Conservation (phyloP, 495 filamentous ascomycete species). For the Tuber aestivum region DNA sequence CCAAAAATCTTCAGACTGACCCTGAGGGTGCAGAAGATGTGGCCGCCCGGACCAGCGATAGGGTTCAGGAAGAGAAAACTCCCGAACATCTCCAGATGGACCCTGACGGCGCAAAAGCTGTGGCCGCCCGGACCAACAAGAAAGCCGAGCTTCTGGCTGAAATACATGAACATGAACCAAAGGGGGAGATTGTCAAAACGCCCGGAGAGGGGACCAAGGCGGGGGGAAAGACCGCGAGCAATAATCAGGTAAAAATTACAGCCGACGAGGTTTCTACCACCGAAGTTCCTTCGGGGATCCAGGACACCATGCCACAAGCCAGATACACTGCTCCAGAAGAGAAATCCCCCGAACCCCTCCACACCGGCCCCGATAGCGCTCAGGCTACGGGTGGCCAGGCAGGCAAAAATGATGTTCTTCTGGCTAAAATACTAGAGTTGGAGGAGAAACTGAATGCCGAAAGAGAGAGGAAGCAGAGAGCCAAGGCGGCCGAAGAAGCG, state of each 20-base stretch:
- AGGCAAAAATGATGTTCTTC: not conserved
- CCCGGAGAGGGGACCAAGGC: not conserved
- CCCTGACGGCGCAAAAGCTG: not conserved
- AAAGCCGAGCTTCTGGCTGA: not conserved
- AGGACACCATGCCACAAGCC: too few relatives aligned
- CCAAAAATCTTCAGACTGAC: too few relatives aligned
- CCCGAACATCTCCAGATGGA: too few relatives aligned
- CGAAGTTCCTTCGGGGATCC: too few relatives aligned
- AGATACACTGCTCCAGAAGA: not conserved
- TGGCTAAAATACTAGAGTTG: not conserved
- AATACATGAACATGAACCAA: not conserved
- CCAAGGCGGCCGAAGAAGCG: not conserved
- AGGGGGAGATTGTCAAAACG: not conserved
- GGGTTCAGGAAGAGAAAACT: too few relatives aligned
- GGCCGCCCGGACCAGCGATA: too few relatives aligned
- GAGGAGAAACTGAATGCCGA: not conserved
- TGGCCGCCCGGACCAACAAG: not conserved
- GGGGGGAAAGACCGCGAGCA: not conserved
- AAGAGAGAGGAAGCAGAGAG: not conserved
- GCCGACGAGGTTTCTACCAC: too few relatives aligned
- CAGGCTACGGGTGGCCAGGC: not conserved
- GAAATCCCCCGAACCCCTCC: not conserved
- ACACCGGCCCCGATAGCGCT: not conserved
- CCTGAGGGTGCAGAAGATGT: not conserved
- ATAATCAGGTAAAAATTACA: not conserved